phyloP scores from a whole-genome alignment of 768 basidiomycete species.

The Galerina sulciceps region DNA sequence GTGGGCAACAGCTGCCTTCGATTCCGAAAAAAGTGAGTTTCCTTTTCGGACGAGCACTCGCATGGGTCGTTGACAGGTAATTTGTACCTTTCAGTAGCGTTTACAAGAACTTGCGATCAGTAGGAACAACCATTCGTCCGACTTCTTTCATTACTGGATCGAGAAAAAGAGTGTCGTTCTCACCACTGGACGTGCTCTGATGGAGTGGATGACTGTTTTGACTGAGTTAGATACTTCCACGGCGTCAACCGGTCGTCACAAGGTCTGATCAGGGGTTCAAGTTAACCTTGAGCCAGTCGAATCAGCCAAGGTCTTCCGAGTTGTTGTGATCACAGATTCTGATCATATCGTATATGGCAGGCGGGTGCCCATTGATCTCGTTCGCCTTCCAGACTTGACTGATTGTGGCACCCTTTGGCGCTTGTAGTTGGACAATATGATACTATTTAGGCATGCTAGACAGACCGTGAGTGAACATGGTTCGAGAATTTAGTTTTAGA shows the following conservation, averaged over 20 bases:
- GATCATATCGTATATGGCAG: conserved; percentile 32
- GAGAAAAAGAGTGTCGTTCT: conserved; percentile 21
- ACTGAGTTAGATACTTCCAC: conserved; percentile 24
- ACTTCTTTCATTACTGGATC: conserved; percentile 18
- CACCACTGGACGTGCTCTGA: conserved; percentile 27
- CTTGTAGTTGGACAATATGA: conserved; percentile 19
- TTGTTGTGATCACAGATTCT: conserved; percentile 30
- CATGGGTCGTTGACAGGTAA: conserved; percentile 25
- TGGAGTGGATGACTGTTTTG: conserved; percentile 28
- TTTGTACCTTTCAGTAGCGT: conserved; percentile 23
- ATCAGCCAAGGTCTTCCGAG: conserved; percentile 29
- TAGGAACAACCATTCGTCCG: conserved; percentile 16
- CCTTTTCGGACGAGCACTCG: conserved; percentile 17
- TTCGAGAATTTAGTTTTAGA: neutral
- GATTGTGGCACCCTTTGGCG: conserved; percentile 41
- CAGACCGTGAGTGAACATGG: conserved; percentile 17
- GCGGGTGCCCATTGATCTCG: conserved; percentile 18
- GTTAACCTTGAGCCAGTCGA: conserved; percentile 25
- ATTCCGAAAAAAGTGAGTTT: conserved; percentile 22
- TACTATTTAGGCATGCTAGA: conserved; percentile 13
- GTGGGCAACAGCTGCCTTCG: conserved; percentile 1
- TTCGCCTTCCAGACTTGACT: conserved; percentile 30
- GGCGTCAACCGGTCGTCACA: conserved; percentile 34
- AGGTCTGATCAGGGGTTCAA: conserved; percentile 37
- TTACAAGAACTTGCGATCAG: conserved; percentile 20